Base-by-base conservation (phyloP, 352 stramenopile genomes). In the Phytophthora lateralis region DNA sequence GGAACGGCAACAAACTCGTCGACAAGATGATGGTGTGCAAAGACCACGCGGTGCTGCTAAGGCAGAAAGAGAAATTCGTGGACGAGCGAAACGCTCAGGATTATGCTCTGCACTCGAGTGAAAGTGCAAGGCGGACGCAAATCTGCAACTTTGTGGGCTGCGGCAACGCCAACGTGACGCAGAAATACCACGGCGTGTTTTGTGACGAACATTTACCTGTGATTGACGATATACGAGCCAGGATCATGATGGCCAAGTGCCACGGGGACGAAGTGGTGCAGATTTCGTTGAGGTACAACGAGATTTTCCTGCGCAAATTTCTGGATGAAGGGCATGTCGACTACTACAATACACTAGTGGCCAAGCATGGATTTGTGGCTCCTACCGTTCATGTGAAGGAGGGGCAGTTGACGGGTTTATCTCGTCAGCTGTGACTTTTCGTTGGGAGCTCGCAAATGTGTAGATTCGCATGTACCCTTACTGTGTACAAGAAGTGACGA, bases 271-370 rank as follows among this genome's bases (percentile, higher is more conserved):
- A 60, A 34, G 11, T 27, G 7, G 34, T 44, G 24, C 52, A 50
- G 41, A 60, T 60, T 32, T 43, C 39, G 4, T 4, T 51, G 12
- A 18, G 41, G 29, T 52, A 43, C 43, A 38, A 60, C 32, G 52
- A 60, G 27, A 60, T 43, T 17, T 60, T 44, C 34, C 14, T 46
- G n/a, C 53, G 42, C 17, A 60, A 53, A 15, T 60, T 60, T 14
- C 15, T 60, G 27, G 53, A 60, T 15, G 42, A 60, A 29, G 6
- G 32, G 3, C 42, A 60, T 8, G 42, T 60, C 9, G 24, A 50
- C 8, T 61, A 61, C 30, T 61, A 61, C 42, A 61, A 53, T 12
- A 12, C 45, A 27, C 20, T 54, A 5, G 43, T 54, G 21, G 42
- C 38, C 30, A 61, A 53, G 15, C 41, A 61, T 21, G 39, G 37